Evolutionary conservation across 208 protist species (phyloP).

Genomic region (Crithidia expoeki): DNA sequence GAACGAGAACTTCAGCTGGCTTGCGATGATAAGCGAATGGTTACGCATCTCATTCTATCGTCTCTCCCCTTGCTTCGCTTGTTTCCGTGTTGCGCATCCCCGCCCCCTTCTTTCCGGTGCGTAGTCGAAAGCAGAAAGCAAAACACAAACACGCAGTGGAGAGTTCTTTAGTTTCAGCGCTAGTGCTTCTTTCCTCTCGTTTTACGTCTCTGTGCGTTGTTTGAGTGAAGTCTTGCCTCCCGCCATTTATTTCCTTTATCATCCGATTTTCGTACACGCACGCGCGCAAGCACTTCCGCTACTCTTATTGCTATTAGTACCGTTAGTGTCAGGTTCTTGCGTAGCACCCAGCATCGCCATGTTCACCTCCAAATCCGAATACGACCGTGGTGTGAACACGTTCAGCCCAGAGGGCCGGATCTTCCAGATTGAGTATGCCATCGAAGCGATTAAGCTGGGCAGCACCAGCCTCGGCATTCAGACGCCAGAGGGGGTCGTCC

Average conservation of each 20-base stretch:
- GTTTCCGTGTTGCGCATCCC: too few relatives aligned
- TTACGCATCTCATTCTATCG: neutral
- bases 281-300: neutral
- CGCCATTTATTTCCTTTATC: neutral
- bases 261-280: slow-evolving; percentile 3
- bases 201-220: neutral
- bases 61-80: neutral
- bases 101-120: too few relatives aligned
- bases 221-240: neutral
- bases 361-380: slow-evolving; percentile 96
- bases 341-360: too few relatives aligned
- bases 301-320: neutral
- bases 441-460: slow-evolving; percentile 95
- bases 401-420: slow-evolving; percentile 99
- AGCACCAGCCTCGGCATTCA: slow-evolving; percentile 98
- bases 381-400: slow-evolving; percentile 99
- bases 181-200: neutral
- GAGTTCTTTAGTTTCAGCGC: neutral
- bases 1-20: too few relatives aligned
- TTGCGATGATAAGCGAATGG: neutral
- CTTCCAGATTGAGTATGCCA: slow-evolving; percentile 97
- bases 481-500: slow-evolving; percentile 97
- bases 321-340: neutral
- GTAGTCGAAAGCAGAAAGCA: neutral
- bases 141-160: too few relatives aligned